Base-by-base conservation (phyloP, 2,329 filamentous ascomycete genomes). In the Ceratocystis harringtonii region DNA sequence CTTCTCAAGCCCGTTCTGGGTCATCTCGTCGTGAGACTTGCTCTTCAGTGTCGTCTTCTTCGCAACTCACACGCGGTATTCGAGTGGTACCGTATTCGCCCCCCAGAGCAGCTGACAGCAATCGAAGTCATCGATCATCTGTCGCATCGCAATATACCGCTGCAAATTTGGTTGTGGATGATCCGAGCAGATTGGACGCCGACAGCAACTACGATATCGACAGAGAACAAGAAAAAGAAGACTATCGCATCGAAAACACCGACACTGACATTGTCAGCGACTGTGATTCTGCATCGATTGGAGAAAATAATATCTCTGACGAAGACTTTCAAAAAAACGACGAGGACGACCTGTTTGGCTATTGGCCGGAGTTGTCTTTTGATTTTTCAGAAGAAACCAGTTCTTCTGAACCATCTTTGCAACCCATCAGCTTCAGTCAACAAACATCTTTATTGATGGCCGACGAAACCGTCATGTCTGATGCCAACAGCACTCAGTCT, bases 31-130 rank as follows among this genome's bases (percentile, higher is more conserved):
- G 63, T 60, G 63, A 60, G 17, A 66, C 65, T 67, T 68, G 66
- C 44, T 64, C 67, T 60, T 66, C 65, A 48, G 63, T 66, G 65
- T 68, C 65, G 43, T 61, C 58, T 44, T 60, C 48, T 43, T 66
- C 64, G 78, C 70, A 78, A 75, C 69, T 71, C 71, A 50, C 72
- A 74, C 52, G 74, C 36, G 66, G 75, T 67, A 80, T 81, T 69
- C 78, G 79, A 62, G 69, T 80, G 65, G 79, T 81, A 62, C 78
- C 78, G 22, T 80, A 80, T 69, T 77, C 78, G 25, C 78, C 78
- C 57, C 77, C 78, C 6, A 75, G 75, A 61, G 72, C 73, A 58
- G 71, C 63, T 17, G 73, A 74, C 61, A 70, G 32, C 66, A 69
- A 43, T 68, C 71, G 65, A 70, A 71, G 66, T 71, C 63, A 61